Conservation (phyloP, 148 eudicot species). For the Selenicereus undatus region DNA sequence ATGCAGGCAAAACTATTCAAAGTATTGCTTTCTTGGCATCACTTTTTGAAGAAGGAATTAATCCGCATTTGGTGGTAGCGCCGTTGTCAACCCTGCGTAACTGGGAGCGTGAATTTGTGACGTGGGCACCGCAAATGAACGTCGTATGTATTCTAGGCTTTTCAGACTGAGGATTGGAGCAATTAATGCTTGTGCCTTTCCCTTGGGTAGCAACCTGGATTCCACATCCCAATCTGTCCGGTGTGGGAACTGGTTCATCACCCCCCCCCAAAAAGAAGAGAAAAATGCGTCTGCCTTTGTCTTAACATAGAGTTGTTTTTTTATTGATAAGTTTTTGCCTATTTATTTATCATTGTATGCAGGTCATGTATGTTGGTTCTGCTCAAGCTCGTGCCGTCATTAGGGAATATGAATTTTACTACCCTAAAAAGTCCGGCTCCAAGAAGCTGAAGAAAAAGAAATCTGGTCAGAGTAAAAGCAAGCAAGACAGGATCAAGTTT, state of each 20-base stretch:
- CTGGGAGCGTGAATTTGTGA: constrained; percentile 98
- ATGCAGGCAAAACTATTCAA: constrained; percentile 96
- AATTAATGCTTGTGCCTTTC: background rate
- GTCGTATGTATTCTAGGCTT: constrained; percentile 61
- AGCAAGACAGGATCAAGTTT: constrained; percentile 89
- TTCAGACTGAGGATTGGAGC: constrained; percentile 9
- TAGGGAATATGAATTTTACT: constrained; percentile 81
- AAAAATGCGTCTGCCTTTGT: too few relatives aligned
- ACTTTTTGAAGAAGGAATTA: constrained; percentile 58
- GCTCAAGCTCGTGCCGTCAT: constrained; percentile 75
- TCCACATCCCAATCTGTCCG: background rate
- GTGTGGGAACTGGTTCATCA: background rate
- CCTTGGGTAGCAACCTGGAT: constrained; percentile 4
- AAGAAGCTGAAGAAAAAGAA: constrained; percentile 83
- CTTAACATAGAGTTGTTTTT: too few relatives aligned
- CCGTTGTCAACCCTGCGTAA: constrained; percentile 95
- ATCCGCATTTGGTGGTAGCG: constrained; percentile 89
- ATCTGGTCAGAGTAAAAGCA: constrained; percentile 63
- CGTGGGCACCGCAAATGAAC: constrained; percentile 97
- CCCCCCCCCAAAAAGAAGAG: background rate
- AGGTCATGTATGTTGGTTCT: constrained; percentile 98
- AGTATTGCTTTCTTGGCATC: constrained; percentile 95
- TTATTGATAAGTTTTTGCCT: background rate
- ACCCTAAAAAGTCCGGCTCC: constrained; percentile 48
- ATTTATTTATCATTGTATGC: constrained; percentile 22